These are phyloP conservation scores for Penicillium expansum DNA, from an alignment of 2,329 filamentous ascomycete genomes.

Conservation along the genomic window DNA sequence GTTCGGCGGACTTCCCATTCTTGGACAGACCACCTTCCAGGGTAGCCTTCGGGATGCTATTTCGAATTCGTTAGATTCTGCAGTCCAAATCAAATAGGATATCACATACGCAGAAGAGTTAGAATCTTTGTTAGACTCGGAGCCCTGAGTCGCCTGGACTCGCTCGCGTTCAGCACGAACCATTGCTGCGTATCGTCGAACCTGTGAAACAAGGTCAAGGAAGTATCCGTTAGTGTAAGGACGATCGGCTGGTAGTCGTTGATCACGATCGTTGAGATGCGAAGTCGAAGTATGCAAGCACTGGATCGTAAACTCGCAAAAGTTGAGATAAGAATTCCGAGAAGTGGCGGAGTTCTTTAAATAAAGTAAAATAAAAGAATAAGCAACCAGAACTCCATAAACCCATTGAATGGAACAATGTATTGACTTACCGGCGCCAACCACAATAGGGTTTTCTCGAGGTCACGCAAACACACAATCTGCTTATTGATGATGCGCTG, in stretches of 20 bases:
- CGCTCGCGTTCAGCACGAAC: slow-evolving; percentile 72
- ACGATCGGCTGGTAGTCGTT: slow-evolving; percentile 77
- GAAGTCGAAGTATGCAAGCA: slow-evolving; percentile 88
- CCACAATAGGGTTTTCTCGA: slow-evolving; percentile 90
- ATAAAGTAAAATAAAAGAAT: slow-evolving; percentile 53
- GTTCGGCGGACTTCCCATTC: slow-evolving; percentile 78
- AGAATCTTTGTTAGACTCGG: slow-evolving; percentile 41
- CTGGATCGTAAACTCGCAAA: slow-evolving; percentile 85
- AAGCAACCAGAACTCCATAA: slow-evolving; percentile 64
- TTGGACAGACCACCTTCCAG: slow-evolving; percentile 77
- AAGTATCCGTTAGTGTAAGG: slow-evolving; percentile 97
- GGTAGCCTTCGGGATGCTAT: slow-evolving; percentile 60
- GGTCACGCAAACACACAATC: slow-evolving; percentile 85
- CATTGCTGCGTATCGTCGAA: slow-evolving; percentile 82
- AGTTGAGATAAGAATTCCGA: slow-evolving; percentile 76
- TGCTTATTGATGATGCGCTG: slow-evolving; percentile 77
- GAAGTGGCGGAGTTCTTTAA: slow-evolving; percentile 70
- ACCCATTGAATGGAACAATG: slow-evolving; percentile 28
- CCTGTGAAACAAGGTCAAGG: slow-evolving; percentile 92
- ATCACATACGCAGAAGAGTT: slow-evolving; percentile 35
- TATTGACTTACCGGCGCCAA: slow-evolving; percentile 83
- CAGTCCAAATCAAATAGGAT: neutral
- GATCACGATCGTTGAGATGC: slow-evolving; percentile 80
- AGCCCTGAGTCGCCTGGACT: slow-evolving; percentile 54
- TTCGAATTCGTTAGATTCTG: slow-evolving; percentile 13